These are phyloP conservation scores for Fusarium sp. DNA, from an alignment of 2,329 filamentous ascomycete genomes.

Conservation along the genomic window DNA sequence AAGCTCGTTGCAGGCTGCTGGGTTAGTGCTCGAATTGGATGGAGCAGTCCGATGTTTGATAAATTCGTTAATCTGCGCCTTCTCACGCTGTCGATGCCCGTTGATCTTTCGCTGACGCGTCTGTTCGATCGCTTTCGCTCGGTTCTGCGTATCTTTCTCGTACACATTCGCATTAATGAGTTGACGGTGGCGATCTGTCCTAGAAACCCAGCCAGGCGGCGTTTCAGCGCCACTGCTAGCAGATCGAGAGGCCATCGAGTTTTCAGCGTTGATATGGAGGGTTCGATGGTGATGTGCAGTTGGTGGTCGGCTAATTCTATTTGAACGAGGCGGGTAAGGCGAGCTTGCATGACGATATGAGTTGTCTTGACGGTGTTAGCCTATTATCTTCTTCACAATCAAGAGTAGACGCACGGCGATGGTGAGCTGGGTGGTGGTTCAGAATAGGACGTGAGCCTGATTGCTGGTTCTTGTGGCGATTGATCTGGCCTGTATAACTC, in stretches of 20 bases:
- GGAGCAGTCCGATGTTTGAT: slow-evolving; percentile 44
- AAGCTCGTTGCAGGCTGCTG: slow-evolving; percentile 65
- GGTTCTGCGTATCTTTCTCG: slow-evolving; percentile 74
- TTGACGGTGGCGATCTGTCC: slow-evolving; percentile 79
- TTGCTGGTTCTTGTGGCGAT: slow-evolving; percentile 76
- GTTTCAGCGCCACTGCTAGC: slow-evolving; percentile 49
- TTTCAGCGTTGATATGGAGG: slow-evolving; percentile 67
- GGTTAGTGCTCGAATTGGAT: slow-evolving; percentile 35
- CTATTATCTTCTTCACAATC: not conserved
- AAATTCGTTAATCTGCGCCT: slow-evolving; percentile 59
- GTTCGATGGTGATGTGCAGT: slow-evolving; percentile 60
- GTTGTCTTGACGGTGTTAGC: slow-evolving; percentile 44
- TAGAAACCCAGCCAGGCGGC: slow-evolving; percentile 68
- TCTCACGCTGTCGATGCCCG: slow-evolving; percentile 65
- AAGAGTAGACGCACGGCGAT: slow-evolving; percentile 49
- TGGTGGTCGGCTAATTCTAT: slow-evolving; percentile 50
- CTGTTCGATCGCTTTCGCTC: slow-evolving; percentile 76
- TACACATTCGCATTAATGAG: slow-evolving; percentile 83
- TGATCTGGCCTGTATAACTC: slow-evolving; percentile 72
- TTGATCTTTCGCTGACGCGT: slow-evolving; percentile 67
- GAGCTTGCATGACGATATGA: slow-evolving; percentile 46
- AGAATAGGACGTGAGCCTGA: slow-evolving; percentile 50
- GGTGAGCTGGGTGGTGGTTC: slow-evolving; percentile 43
- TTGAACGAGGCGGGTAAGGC: slow-evolving; percentile 49
- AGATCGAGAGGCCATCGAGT: slow-evolving; percentile 50